These are phyloP conservation scores for Coelastrella sp. DNA, from an alignment of 139 green algal species.

Conservation along the genomic window DNA sequence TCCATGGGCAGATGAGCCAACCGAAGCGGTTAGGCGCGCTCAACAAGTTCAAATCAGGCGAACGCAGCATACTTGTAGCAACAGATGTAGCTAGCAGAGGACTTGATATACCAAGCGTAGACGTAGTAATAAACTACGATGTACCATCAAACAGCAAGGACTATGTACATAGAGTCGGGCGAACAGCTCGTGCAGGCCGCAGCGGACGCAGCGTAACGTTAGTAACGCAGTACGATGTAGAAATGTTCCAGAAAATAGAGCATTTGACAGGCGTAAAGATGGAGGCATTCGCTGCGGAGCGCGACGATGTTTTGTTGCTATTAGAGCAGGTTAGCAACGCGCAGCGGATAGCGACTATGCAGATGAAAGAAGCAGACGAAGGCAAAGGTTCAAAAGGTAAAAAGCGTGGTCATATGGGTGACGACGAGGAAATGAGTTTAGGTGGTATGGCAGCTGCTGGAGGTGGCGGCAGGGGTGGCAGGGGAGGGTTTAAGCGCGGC, in stretches of 20 bases:
- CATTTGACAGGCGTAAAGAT: conserved; percentile 90
- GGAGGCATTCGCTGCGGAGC: conserved; percentile 82
- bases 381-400: neutral
- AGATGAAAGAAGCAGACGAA: conserved; percentile 79
- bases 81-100: conserved; percentile 94
- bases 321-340: conserved; percentile 89
- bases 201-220: conserved; percentile 93
- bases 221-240: conserved; percentile 99
- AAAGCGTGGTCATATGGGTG: conserved; percentile 18
- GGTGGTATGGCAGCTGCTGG: neutral
- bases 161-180: conserved; percentile 96
- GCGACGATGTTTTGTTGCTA: conserved; percentile 86
- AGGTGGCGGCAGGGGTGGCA: conserved; percentile 4
- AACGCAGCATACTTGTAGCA: conserved; percentile 80
- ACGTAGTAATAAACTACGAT: conserved; percentile 98
- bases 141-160: conserved; percentile 96
- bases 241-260: conserved; percentile 99
- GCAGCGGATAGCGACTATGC: conserved; percentile 87
- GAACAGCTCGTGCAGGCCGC: conserved; percentile 95
- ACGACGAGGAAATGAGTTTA: conserved; percentile 29
- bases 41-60: conserved; percentile 97
- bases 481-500: conserved; percentile 6
- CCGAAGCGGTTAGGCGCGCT: conserved; percentile 96
- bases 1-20: conserved; percentile 99
- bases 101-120: conserved; percentile 96